These are phyloP conservation scores for Lactarius quietus DNA, from an alignment of 768 basidiomycete species.

Conservation along the genomic window DNA sequence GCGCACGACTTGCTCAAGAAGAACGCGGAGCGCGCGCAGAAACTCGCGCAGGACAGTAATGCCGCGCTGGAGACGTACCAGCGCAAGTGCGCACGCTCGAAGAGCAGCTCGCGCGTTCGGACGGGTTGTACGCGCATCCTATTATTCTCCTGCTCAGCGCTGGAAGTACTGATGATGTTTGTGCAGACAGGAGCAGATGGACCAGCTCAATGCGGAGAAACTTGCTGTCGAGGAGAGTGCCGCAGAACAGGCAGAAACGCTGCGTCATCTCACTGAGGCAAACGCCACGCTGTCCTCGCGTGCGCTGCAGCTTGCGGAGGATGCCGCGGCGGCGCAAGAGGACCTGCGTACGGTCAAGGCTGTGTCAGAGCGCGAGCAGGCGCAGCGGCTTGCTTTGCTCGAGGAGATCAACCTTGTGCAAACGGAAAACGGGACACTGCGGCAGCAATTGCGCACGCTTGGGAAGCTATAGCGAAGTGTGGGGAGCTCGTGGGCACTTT, in stretches of 20 bases:
- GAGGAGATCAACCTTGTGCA: constrained; percentile 86
- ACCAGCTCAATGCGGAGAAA: constrained; percentile 59
- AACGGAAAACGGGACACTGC: constrained; percentile 67
- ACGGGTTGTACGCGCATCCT: constrained; percentile 45
- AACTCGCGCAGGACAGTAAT: constrained; percentile 80
- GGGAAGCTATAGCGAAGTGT: constrained; percentile 43
- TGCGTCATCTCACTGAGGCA: constrained; percentile 68
- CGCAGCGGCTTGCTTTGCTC: constrained; percentile 76
- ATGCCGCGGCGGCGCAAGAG: constrained; percentile 60
- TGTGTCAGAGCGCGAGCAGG: constrained; percentile 69
- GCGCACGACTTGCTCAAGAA: constrained; percentile 89
- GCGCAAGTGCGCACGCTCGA: constrained; percentile 76
- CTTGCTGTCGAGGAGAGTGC: constrained; percentile 64
- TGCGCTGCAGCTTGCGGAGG: constrained; percentile 66
- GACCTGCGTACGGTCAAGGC: constrained; percentile 51
- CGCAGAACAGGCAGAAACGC: constrained; percentile 70
- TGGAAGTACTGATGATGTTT: constrained; percentile 12
- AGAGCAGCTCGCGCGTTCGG: constrained; percentile 58
- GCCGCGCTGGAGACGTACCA: constrained; percentile 84
- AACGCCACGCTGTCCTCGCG: constrained; percentile 75
- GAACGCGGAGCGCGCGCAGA: constrained; percentile 89
- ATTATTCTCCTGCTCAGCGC: neutral
- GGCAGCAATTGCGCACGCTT: constrained; percentile 61
- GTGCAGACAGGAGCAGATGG: constrained; percentile 64
- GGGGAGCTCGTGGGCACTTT: neutral